phyloP scores from a whole-genome alignment of 352 stramenopile genomes.

The Phytophthora pini region DNA sequence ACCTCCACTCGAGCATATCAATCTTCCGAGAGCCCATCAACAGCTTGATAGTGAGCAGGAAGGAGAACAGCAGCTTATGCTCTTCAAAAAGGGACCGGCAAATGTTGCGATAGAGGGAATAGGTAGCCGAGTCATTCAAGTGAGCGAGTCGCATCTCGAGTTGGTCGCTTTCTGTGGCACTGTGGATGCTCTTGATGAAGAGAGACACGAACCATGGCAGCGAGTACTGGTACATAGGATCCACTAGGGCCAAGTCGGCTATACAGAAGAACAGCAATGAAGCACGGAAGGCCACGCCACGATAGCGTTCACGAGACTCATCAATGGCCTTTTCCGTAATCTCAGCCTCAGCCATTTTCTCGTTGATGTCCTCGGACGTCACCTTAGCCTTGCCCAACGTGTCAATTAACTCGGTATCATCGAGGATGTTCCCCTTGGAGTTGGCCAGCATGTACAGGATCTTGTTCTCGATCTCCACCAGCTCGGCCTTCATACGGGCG shows the following conservation, averaged over 20 bases:
- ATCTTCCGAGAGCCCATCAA: slow-evolving; percentile 81
- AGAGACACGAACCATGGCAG: slow-evolving; percentile 93
- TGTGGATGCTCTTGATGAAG: slow-evolving; percentile 91
- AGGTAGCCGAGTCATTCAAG: slow-evolving; percentile 93
- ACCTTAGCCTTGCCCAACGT: slow-evolving; percentile 92
- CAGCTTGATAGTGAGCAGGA: slow-evolving; percentile 91
- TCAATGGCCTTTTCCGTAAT: slow-evolving; percentile 94
- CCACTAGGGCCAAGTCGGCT: slow-evolving; percentile 88
- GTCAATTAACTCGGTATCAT: slow-evolving; percentile 94
- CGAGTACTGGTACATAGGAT: slow-evolving; percentile 96
- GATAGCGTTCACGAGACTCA: slow-evolving; percentile 89
- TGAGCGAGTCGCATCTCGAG: slow-evolving; percentile 85
- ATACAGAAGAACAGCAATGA: slow-evolving; percentile 95
- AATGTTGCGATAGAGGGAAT: slow-evolving; percentile 95
- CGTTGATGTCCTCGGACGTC: slow-evolving; percentile 93
- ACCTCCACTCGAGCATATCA: slow-evolving; percentile 92
- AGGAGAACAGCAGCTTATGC: slow-evolving; percentile 95
- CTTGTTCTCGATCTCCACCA: slow-evolving; percentile 94
- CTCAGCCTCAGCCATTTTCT: slow-evolving; percentile 93
- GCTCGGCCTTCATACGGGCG: slow-evolving; percentile 91
- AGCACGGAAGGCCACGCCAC: slow-evolving; percentile 89
- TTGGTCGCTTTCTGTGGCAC: slow-evolving; percentile 82
- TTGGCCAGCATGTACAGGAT: slow-evolving; percentile 94
- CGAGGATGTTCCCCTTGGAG: slow-evolving; percentile 93
- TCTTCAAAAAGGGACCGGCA: slow-evolving; percentile 94